A percentile compares a stretch with the other conserved stretches of the same genome.
Conservation (phyloP, 176 grass and related monocot species). For the Cymbopogon citratus region DNA sequence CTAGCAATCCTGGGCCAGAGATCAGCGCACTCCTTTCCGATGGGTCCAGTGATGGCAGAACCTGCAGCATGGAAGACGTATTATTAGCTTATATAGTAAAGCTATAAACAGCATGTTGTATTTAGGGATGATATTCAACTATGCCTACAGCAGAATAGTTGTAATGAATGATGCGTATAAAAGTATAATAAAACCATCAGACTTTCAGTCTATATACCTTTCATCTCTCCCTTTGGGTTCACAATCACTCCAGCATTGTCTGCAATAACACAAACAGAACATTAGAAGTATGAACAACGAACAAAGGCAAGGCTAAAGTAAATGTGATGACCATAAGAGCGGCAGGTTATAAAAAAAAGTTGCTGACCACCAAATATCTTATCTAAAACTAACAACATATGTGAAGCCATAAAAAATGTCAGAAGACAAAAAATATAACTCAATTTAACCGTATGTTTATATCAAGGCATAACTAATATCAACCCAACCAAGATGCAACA, state of each 20-base stretch:
- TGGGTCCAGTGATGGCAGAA: conserved; percentile 89
- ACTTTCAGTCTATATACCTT: conserved; percentile 31
- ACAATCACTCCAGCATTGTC: conserved; percentile 82
- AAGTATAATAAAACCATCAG: not conserved
- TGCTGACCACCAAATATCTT: not conserved
- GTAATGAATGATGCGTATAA: too few species aligned
- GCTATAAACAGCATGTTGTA: not conserved
- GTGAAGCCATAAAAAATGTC: not conserved
- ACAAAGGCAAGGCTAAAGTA: not conserved
- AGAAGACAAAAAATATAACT: not conserved
- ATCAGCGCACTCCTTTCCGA: conserved; percentile 90
- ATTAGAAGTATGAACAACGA: not conserved
- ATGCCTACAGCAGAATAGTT: not conserved
- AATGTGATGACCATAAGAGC: not conserved
- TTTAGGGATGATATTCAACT: not conserved
- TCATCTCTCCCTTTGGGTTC: conserved; percentile 85
- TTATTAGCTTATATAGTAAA: too few species aligned
- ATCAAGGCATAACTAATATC: not conserved
- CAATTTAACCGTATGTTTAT: not conserved
- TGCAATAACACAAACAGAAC: conserved; percentile 17
- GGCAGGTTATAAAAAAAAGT: conserved; percentile 15
- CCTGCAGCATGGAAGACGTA: conserved; percentile 17
- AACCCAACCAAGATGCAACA: not conserved
- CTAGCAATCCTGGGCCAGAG: conserved; percentile 91
- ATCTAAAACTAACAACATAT: too few species aligned